Evolutionary conservation across 495 filamentous ascomycete species (phyloP).

Genomic region (Neurospora sp.): DNA sequence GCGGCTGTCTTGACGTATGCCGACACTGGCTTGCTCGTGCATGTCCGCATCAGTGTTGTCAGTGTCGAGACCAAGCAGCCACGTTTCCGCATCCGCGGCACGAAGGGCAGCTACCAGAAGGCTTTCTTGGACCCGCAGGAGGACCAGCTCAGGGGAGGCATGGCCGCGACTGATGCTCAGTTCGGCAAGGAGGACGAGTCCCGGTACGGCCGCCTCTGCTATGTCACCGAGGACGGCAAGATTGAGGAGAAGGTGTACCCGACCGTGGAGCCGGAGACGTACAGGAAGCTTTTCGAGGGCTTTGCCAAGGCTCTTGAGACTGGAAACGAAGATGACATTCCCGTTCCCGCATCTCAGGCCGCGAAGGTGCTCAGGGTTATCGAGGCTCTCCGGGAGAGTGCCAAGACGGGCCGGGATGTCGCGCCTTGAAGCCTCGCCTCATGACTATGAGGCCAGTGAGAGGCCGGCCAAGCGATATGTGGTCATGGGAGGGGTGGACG

Average conservation of each 20-base stretch:
- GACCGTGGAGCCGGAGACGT: conserved; percentile 61
- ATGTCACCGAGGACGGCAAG: conserved; percentile 28
- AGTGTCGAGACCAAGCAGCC: conserved; percentile 62
- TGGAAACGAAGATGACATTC: conserved; percentile 48
- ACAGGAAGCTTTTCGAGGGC: conserved; percentile 60
- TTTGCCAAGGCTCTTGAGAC: conserved; percentile 56
- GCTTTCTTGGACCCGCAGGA: conserved; percentile 73
- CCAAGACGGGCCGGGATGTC: conserved; percentile 52
- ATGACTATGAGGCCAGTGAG: not conserved
- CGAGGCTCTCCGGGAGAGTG: conserved; percentile 62
- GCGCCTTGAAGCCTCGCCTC: not conserved
- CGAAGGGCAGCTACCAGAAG: conserved; percentile 75
- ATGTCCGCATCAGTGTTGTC: conserved; percentile 59
- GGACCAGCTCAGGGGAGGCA: conserved; percentile 62
- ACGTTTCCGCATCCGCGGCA: conserved; percentile 72
- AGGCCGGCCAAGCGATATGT: not conserved
- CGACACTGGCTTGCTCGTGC: conserved; percentile 45
- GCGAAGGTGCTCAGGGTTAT: conserved; percentile 64
- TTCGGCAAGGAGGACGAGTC: conserved; percentile 56
- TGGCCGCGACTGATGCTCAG: conserved; percentile 49
- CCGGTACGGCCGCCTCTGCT: conserved; percentile 31
- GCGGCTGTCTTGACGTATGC: conserved; percentile 61
- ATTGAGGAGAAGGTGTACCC: conserved; percentile 36
- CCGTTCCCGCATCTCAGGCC: conserved; percentile 63
- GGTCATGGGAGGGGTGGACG: not conserved